Percentiles rank a stretch among this genome's conserved stretches.
Conservation (phyloP, 139 green algal species). For the Chlamydomonas applanata region DNA sequence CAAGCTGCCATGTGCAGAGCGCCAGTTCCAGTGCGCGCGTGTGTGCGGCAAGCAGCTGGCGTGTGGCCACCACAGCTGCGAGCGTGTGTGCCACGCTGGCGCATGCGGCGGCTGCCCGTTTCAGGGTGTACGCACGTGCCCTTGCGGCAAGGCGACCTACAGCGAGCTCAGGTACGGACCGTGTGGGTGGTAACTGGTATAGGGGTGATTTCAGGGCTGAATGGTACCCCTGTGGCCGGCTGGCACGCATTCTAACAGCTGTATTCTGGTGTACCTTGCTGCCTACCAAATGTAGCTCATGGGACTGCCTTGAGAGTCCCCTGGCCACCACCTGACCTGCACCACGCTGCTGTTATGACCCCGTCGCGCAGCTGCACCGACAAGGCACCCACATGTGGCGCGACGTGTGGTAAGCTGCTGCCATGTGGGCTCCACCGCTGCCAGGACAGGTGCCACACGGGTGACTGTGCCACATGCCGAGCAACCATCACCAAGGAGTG, state of each 20-base stretch:
- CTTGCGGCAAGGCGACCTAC: constrained; percentile 72
- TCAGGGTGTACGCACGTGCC: constrained; percentile 63
- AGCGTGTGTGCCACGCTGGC: constrained; percentile 41
- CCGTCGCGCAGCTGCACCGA: not conserved
- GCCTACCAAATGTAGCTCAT: no score
- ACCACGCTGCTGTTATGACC: no score
- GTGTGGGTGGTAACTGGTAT: constrained; percentile 19
- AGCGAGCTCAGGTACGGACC: constrained; percentile 37
- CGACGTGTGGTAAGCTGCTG: constrained; percentile 80
- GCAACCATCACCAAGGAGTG: constrained; percentile 30
- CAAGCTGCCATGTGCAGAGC: constrained; percentile 45
- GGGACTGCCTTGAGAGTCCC: no score
- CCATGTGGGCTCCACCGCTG: constrained; percentile 71
- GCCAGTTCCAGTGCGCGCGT: constrained; percentile 49
- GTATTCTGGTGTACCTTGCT: no score
- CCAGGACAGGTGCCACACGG: constrained; percentile 38
- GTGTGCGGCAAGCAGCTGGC: constrained; percentile 57
- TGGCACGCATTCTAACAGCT: no score
- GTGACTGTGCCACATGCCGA: constrained; percentile 28
- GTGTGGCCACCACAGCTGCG: constrained; percentile 63
- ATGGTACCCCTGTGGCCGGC: no score
- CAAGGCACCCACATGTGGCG: constrained; percentile 60
- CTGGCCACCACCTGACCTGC: no score
- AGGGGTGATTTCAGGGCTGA: no score
- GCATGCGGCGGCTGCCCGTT: constrained; percentile 65